Evolutionary conservation across 306 rosid species (phyloP).

Genomic region (Vachellia pachyceras): DNA sequence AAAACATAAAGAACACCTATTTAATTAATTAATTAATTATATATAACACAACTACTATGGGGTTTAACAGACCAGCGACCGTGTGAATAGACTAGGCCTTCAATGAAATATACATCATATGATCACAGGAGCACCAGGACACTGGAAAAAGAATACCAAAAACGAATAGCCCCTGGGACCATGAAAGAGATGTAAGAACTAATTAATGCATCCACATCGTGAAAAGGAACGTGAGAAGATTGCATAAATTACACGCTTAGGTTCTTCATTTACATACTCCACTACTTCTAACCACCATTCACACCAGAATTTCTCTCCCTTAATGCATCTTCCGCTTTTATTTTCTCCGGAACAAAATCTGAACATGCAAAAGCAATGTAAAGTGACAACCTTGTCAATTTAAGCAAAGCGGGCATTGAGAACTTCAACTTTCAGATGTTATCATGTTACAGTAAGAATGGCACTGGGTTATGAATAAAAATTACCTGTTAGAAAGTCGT

Average conservation of each 20-base stretch:
- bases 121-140: conserved; percentile 14
- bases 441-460: conserved; percentile 12
- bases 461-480: conserved; percentile 22
- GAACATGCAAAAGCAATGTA: conserved; percentile 29
- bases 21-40: neutral
- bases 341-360: conserved; percentile 87
- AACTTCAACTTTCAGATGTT: conserved; percentile 18
- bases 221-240: conserved; percentile 25
- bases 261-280: conserved; percentile 33
- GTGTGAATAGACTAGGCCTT: neutral
- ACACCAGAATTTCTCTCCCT: conserved; percentile 60
- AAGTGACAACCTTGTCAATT: conserved; percentile 1
- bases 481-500: conserved; percentile 90
- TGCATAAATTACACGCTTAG: conserved; percentile 28
- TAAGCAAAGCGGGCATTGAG: conserved; percentile 16
- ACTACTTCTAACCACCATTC: conserved; percentile 41
- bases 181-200: conserved; percentile 5
- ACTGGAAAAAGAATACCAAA: conserved; percentile 2
- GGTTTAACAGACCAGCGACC: neutral
- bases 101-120: neutral
- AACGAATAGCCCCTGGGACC: neutral
- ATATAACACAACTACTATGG: neutral
- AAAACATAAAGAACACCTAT: neutral
- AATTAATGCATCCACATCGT: conserved; percentile 16
- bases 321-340: conserved; percentile 80